Base-by-base conservation (phyloP, 2,329 filamentous ascomycete species). In the Colletotrichum eremochloae region DNA sequence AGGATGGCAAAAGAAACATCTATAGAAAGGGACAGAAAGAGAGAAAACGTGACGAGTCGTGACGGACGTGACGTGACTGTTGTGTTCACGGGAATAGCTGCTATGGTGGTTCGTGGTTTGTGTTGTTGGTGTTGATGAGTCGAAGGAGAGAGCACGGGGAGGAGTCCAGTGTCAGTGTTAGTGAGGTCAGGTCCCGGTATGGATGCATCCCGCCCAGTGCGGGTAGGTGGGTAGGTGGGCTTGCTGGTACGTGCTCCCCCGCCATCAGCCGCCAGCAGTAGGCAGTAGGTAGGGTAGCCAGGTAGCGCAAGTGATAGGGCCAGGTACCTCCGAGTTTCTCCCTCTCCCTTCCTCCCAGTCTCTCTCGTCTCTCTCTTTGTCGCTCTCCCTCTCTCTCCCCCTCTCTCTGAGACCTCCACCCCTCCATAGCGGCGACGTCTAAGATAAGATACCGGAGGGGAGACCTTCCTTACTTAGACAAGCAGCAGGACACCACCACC, bases 101-200 rank as follows among this genome's bases (percentile, higher is more conserved):
- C 33, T 63, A 71, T 66, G 42, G 42, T 62, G 50, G 67, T 50
- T 66, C 50, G 67, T 67, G 40, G 57, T 29, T 71, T 56, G 71
- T 36, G 44, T 50, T 71, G 67, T 73, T 69, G 71, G 53, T 73
- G 71, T 67, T 71, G 71, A 71, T 73, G 70, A 71, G 69, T 72
- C 70, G 66, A 61, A 70, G 60, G 55, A 53, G 36, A 50, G 62
- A 60, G 68, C 71, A 71, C 68, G 48, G 68, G 68, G 57, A 63
- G 52, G 67, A 71, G 71, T 71, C 55, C 36, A 58, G 55, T 42
- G 55, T 58, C 57, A 67, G 56, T 60, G 53, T 48, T 36, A 67
- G 42, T 73, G 66, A 72, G 53, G 46, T 62, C 67, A 66, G 67
- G 60, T 29, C 60, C 46, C 52, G 53, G 33, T 64, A 53, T 53